Evolutionary conservation across 75 land plant genomes (phyloP).

Genomic region (Larix kaempferi): DNA sequence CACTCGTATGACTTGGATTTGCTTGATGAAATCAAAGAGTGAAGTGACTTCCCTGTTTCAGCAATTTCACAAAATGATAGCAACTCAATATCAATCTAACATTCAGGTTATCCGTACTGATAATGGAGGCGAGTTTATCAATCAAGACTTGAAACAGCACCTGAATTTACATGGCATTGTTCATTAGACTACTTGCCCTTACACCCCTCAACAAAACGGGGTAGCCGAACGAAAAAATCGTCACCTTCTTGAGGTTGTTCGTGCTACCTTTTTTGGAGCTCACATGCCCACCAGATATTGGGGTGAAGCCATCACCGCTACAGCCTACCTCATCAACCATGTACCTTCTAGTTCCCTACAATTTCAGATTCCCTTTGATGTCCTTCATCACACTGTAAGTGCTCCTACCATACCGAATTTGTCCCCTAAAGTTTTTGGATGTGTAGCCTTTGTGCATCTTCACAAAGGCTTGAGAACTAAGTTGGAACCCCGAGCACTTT

Average conservation of each 20-base stretch:
- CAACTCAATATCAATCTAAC: background rate
- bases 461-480: background rate
- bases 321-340: slow-evolving; percentile 19
- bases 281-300: slow-evolving; percentile 11
- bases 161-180: slow-evolving; percentile 12
- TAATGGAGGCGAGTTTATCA: slow-evolving; percentile 20
- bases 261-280: slow-evolving; percentile 10
- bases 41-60: background rate
- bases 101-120: slow-evolving; percentile 10
- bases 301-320: slow-evolving; percentile 11
- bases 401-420: background rate
- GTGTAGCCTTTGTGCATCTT: background rate
- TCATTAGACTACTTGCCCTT: slow-evolving; percentile 12
- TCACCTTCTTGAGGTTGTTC: slow-evolving; percentile 15
- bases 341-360: slow-evolving; percentile 13
- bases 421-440: background rate
- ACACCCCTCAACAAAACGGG: slow-evolving; percentile 15
- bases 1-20: too few species aligned
- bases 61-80: background rate
- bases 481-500: slow-evolving; percentile 9
- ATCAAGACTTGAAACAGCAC: background rate
- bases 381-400: background rate
- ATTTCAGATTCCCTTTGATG: slow-evolving; percentile 13
- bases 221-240: too few species aligned
- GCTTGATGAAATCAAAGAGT: too few species aligned